Percentiles rank a stretch among this genome's conserved stretches.
These are phyloP conservation scores for Quercus tomentella DNA, from an alignment of 331 rosid species.

Conservation along the genomic window DNA sequence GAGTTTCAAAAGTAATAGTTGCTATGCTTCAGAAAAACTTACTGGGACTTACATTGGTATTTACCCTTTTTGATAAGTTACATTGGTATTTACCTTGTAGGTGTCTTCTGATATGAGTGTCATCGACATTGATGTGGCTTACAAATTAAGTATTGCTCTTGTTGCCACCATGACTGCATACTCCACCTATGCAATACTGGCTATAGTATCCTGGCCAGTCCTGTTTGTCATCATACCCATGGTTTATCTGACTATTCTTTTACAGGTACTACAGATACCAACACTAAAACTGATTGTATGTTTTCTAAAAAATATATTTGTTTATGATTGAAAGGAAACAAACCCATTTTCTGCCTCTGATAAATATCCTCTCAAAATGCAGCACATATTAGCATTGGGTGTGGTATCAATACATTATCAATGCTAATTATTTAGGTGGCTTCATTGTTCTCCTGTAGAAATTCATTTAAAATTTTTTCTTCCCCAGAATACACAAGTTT, in stretches of 20 bases:
- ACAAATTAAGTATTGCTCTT: neutral
- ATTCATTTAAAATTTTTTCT: too few relatives aligned
- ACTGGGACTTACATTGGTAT: neutral
- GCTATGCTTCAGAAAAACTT: neutral
- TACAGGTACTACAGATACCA: neutral
- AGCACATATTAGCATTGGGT: neutral
- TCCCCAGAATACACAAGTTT: neutral
- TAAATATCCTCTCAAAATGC: neutral
- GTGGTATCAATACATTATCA: neutral
- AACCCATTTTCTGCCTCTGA: neutral
- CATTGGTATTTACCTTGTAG: neutral
- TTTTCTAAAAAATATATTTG: neutral
- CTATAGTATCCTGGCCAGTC: neutral
- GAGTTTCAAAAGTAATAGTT: neutral
- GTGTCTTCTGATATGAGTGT: neutral
- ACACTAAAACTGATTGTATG: neutral
- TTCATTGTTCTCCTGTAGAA: neutral
- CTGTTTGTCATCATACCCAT: neutral
- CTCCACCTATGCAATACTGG: neutral
- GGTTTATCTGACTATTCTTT: neutral
- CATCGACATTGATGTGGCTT: neutral
- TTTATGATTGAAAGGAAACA: neutral
- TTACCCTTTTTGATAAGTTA: too few relatives aligned
- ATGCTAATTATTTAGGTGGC: neutral
- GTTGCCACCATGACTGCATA: neutral